These are phyloP conservation scores for Glomus cerebriforme DNA, from an alignment of 192 early-diverging fungal genomes.

Conservation along the genomic window DNA sequence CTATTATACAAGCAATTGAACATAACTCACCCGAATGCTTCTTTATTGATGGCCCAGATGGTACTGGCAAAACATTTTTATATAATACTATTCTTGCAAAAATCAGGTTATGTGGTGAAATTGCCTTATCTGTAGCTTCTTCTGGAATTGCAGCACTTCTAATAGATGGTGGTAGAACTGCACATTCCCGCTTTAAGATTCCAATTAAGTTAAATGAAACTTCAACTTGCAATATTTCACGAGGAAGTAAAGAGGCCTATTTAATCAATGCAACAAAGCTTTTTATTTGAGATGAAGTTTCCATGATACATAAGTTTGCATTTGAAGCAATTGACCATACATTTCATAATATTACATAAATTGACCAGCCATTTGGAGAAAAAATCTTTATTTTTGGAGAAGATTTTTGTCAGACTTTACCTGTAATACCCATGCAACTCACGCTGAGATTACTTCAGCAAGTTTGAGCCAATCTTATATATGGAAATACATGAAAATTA, in stretches of 20 bases:
- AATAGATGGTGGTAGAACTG: conserved; percentile 36
- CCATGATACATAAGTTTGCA: too few relatives aligned
- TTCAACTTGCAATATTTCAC: too few relatives aligned
- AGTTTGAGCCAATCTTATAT: conserved; percentile 28
- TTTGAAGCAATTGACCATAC: too few relatives aligned
- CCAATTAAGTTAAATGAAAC: too few relatives aligned
- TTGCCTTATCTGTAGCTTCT: conserved; percentile 37
- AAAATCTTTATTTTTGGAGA: conserved; percentile 25
- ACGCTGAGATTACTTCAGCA: not conserved
- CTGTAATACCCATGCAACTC: conserved; percentile 11
- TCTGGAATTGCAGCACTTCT: conserved; percentile 41
- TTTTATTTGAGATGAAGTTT: too few relatives aligned
- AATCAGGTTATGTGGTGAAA: conserved; percentile 12
- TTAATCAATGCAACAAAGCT: too few relatives aligned
- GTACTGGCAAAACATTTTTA: too few relatives aligned
- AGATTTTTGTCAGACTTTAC: conserved; percentile 33
- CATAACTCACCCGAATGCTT: conserved; percentile 5
- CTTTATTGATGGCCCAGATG: conserved; percentile 39
- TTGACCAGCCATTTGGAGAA: conserved; percentile 26
- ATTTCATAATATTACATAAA: conserved; percentile 19
- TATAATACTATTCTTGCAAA: conserved; percentile 8
- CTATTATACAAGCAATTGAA: not conserved
- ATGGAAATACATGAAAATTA: conserved; percentile 29
- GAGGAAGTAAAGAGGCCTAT: too few relatives aligned
- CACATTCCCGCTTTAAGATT: conserved; percentile 39